These are phyloP conservation scores for Pichia membranifaciens DNA, from an alignment of 805 yeast species.

Conservation along the genomic window DNA sequence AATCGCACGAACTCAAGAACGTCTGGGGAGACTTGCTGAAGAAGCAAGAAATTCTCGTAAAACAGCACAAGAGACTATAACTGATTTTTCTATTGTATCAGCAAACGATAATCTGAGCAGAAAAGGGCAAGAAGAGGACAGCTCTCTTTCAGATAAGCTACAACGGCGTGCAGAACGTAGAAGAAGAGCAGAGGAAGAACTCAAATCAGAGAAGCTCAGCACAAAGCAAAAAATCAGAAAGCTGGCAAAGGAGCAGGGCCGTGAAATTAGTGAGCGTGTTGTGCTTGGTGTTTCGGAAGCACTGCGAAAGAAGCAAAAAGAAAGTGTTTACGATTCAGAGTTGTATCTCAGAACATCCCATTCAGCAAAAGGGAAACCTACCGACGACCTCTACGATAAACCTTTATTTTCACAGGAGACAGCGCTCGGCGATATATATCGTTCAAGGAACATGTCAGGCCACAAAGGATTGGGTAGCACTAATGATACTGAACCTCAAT, in stretches of 20 bases:
- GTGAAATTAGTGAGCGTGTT: conserved; percentile 53
- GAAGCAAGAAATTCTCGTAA: conserved; percentile 33
- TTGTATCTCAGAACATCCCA: conserved; percentile 42
- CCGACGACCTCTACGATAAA: conserved; percentile 49
- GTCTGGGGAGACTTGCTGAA: conserved; percentile 43
- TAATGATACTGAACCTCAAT: conserved; percentile 28
- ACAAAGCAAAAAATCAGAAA: conserved; percentile 38
- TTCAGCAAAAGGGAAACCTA: conserved; percentile 29
- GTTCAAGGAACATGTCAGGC: conserved; percentile 29
- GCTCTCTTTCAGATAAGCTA: conserved; percentile 31
- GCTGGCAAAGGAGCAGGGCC: conserved; percentile 39
- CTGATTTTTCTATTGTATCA: no score
- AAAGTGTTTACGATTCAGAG: conserved; percentile 53
- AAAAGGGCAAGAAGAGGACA: neutral
- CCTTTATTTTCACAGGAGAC: conserved; percentile 53
- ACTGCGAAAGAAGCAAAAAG: conserved; percentile 24
- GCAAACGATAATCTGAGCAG: neutral
- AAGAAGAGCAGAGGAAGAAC: conserved; percentile 42
- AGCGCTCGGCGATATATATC: conserved; percentile 44
- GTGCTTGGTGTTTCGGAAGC: conserved; percentile 39
- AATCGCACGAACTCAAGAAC: conserved; percentile 44
- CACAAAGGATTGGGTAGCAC: conserved; percentile 19
- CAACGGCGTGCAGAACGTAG: conserved; percentile 39
- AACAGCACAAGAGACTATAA: neutral
- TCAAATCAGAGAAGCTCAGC: conserved; percentile 39